Percentiles rank a stretch among this genome's conserved stretches.
phyloP scores from a whole-genome alignment of 2,329 filamentous ascomycete genomes.

The Trichoderma brevicompactum region DNA sequence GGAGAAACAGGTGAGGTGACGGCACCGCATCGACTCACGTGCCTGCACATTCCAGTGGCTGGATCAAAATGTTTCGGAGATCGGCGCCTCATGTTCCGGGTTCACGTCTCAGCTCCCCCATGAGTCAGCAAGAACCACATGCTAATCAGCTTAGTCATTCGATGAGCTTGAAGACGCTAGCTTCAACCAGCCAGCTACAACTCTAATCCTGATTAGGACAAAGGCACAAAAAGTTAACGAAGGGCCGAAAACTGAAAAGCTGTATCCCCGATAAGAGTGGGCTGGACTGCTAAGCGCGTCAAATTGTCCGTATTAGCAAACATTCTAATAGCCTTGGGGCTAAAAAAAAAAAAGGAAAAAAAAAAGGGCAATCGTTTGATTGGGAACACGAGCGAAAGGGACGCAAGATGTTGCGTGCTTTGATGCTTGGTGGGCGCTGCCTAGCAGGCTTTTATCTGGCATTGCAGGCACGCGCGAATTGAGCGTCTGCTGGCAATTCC shows the following conservation, averaged over 20 bases:
- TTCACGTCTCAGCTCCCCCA: background rate
- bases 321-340: background rate
- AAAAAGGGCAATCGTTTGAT: background rate
- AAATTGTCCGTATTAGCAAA: conserved; percentile 10
- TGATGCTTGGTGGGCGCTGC: background rate
- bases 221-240: conserved; percentile 8
- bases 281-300: conserved; percentile 2
- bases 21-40: conserved; percentile 25
- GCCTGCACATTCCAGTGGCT: background rate
- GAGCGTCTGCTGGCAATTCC: background rate
- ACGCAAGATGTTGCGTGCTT: background rate
- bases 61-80: conserved; percentile 4
- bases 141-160: conserved; percentile 4
- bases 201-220: conserved; percentile 23
- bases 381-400: background rate
- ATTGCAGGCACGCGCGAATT: background rate
- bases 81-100: conserved; percentile 13
- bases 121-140: conserved; percentile 20
- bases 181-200: background rate
- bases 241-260: conserved; percentile 3
- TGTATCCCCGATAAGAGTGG: conserved; percentile 22
- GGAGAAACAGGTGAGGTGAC: conserved; percentile 28
- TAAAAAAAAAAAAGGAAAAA: background rate
- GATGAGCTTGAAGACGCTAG: background rate
- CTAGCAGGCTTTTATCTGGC: background rate